Base-by-base conservation (phyloP, 345 rosid species). In the Acer campestre region DNA sequence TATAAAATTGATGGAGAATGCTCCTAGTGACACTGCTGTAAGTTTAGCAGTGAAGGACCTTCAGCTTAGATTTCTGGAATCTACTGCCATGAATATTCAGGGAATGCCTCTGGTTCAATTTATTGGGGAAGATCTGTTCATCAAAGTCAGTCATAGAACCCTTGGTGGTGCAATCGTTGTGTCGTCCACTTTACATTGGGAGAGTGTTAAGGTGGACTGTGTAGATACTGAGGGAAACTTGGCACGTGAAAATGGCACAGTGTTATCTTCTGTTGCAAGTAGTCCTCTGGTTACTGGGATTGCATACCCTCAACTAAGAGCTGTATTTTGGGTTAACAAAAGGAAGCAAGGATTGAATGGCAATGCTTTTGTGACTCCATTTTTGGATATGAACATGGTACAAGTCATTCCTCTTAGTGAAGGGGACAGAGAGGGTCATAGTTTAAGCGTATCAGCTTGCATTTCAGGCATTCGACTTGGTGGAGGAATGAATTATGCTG, bases 91-190 rank as follows among this genome's bases (percentile, higher is more conserved):
- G 53, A 79, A 85, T 75, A 85, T 82, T 77, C 89, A 90, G 83
- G 97, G 84, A 77, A 83, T 74, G 88, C 98, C 98, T 70, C 91
- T 96, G 49, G 99, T 89, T 85, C 98, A 91, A 80, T 94, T 96
- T 81, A 79, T 78, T 75, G 99, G 98, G 78, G 90, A 91, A 75
- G 91, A 85, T 84, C 88, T 96, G 80, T 85, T 70, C 68, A 73
- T 88, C 81, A 94, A 94, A 85, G 98, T 96, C 75, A 64, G 87
- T 84, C 98, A 96, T 77, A 92, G 98, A 87, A 94, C 98, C 70
- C 98, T 96, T 51, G 99, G 99, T 25, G 99, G 99, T 67, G 99
- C 99, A 40, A 71, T 94, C 80, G 99, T 91, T 76, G 92, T 94
- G 82, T 94, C 99, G 55, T 96, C 97, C 61, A 81, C 84, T 58